Conservation (phyloP, 2,329 filamentous ascomycete genomes). For the Mycosphaerella arachidis region DNA sequence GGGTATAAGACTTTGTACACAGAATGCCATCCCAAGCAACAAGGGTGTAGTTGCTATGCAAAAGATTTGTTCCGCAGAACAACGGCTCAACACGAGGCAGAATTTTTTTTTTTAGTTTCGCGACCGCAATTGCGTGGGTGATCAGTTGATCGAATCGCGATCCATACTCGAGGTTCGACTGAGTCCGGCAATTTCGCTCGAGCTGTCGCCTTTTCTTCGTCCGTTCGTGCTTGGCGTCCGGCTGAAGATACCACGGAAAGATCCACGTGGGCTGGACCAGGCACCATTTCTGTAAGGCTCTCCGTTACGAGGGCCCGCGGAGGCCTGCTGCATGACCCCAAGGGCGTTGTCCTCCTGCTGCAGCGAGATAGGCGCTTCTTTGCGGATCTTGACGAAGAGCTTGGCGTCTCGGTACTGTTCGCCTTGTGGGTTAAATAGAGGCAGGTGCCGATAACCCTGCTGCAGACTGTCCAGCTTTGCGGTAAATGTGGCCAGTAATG, state of each 20-base stretch:
- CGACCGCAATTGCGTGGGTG: background rate
- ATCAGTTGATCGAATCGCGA: slow-evolving; percentile 23
- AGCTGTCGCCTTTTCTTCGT: slow-evolving; percentile 25
- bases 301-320: slow-evolving; percentile 27
- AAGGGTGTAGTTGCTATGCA: background rate
- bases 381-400: slow-evolving; percentile 82
- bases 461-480: slow-evolving; percentile 86
- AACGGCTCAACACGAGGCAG: background rate
- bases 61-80: background rate
- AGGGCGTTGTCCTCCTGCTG: slow-evolving; percentile 28
- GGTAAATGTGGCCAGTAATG: slow-evolving; percentile 78
- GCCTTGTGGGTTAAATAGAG: slow-evolving; percentile 79
- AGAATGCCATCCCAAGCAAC: background rate
- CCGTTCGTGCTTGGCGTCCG: slow-evolving; percentile 41
- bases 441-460: slow-evolving; percentile 87
- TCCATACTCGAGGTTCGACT: slow-evolving; percentile 35
- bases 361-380: slow-evolving; percentile 39
- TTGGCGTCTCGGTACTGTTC: slow-evolving; percentile 94
- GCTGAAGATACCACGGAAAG: slow-evolving; percentile 37
- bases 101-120: too few species aligned
- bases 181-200: slow-evolving; percentile 21
- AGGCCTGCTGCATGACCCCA: slow-evolving; percentile 23
- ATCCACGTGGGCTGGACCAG: background rate
- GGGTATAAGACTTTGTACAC: background rate
- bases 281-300: background rate